Conservation (phyloP, 2,329 filamentous ascomycete genomes). For the Gremmenia infestans region DNA sequence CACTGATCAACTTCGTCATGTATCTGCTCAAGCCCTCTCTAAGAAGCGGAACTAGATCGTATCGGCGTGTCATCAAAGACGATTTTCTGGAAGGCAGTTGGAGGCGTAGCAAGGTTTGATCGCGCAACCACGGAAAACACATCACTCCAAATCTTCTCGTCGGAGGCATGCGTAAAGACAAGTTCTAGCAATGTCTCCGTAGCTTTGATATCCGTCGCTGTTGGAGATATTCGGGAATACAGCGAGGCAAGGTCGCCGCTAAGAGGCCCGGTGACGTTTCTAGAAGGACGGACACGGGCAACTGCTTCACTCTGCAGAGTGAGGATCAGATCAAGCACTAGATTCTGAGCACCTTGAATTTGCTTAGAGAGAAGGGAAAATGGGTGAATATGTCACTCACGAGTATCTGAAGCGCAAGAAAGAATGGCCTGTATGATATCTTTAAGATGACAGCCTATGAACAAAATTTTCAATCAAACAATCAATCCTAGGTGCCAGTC, state of each 20-base stretch:
- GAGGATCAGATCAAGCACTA: conserved; percentile 11
- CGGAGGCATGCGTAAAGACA: conserved; percentile 17
- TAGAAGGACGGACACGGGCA: conserved; percentile 7
- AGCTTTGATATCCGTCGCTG: conserved; percentile 13
- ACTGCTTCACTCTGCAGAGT: conserved; percentile 11
- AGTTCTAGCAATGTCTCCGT: conserved; percentile 16
- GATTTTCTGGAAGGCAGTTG: conserved; percentile 4
- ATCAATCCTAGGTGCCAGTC: too few relatives aligned
- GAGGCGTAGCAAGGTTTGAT: conserved; percentile 10
- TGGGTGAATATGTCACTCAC: too few relatives aligned
- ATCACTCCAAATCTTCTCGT: conserved; percentile 14
- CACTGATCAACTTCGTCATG: conserved; percentile 24
- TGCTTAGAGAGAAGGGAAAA: too few relatives aligned
- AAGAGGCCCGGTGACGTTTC: conserved; percentile 16
- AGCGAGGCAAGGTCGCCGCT: conserved; percentile 17
- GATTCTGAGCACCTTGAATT: too few relatives aligned
- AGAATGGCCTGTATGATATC: too few relatives aligned
- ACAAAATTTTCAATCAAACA: too few relatives aligned
- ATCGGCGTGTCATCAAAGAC: conserved; percentile 8
- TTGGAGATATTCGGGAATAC: conserved; percentile 17
- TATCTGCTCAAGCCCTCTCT: conserved; percentile 23
- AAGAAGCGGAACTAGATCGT: conserved; percentile 18
- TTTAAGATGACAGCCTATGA: too few relatives aligned
- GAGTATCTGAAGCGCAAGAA: too few relatives aligned
- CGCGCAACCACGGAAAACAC: conserved; percentile 17